phyloP scores from a whole-genome alignment of 805 yeast species.

The Zygosaccharomyces rouxii region DNA sequence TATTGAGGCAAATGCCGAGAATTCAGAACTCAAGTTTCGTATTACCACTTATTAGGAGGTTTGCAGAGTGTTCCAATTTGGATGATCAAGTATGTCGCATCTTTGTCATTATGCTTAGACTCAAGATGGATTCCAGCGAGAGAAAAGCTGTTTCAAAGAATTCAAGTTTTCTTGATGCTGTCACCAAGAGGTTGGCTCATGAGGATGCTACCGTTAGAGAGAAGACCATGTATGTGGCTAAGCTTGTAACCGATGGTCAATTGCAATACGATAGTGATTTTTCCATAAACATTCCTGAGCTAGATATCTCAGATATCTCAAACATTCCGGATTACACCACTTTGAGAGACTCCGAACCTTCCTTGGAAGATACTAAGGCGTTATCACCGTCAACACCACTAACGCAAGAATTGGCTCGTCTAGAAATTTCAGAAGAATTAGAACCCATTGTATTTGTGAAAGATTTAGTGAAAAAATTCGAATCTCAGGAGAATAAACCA shows the following conservation, averaged over 20 bases:
- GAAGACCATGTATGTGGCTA: conserved; percentile 35
- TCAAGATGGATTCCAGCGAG: conserved; percentile 8
- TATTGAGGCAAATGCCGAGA: conserved; percentile 15
- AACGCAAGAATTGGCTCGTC: background rate
- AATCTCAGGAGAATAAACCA: conserved; percentile 41
- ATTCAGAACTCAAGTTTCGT: background rate
- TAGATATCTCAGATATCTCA: conserved; percentile 5
- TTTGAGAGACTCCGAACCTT: background rate
- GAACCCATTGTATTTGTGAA: conserved; percentile 62
- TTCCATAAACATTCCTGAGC: conserved; percentile 19
- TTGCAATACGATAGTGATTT: conserved; percentile 31
- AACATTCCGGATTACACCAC: conserved; percentile 7
- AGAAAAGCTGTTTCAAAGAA: conserved; percentile 16
- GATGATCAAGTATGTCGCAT: conserved; percentile 26
- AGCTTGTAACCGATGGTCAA: conserved; percentile 22
- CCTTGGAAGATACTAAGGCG: background rate
- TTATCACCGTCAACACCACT: background rate
- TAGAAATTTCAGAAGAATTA: conserved; percentile 23
- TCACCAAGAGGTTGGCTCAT: conserved; percentile 28
- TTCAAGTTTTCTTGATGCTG: conserved; percentile 24
- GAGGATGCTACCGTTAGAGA: conserved; percentile 26
- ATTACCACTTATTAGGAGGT: conserved; percentile 8
- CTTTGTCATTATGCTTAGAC: conserved; percentile 15
- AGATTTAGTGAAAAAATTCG: conserved; percentile 59
- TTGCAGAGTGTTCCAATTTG: conserved; percentile 11